phyloP scores from a whole-genome alignment of 1,139 yeast species.

The Schizosaccharomyces versatilis region DNA sequence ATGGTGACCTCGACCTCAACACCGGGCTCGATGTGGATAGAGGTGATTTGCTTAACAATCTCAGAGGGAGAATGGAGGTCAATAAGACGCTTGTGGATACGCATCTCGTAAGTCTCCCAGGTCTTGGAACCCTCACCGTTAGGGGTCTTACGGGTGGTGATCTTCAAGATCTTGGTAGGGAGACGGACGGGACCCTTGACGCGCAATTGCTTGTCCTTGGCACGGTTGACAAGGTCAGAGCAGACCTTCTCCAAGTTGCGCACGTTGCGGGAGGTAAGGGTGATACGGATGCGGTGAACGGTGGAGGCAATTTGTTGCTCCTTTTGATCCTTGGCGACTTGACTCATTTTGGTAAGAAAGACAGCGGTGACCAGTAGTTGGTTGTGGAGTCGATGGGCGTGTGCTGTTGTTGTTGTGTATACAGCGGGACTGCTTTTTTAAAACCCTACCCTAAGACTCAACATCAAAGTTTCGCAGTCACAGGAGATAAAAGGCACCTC shows the following conservation, averaged over 20 bases:
- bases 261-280: slow-evolving; percentile 96
- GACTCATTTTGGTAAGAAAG: slow-evolving; percentile 2
- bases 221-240: slow-evolving; percentile 27
- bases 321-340: slow-evolving; percentile 13
- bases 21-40: slow-evolving; percentile 47
- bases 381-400: background rate
- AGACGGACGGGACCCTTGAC: slow-evolving; percentile 96
- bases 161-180: slow-evolving; percentile 96
- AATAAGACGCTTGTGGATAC: slow-evolving; percentile 99
- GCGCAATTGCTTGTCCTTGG: slow-evolving; percentile 30
- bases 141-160: slow-evolving; percentile 99
- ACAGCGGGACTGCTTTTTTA: background rate
- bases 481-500: background rate
- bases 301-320: slow-evolving; percentile 27
- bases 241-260: slow-evolving; percentile 72
- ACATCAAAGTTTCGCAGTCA: background rate
- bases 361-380: slow-evolving; percentile 4
- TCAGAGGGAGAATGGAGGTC: slow-evolving; percentile 95
- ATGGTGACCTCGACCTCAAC: slow-evolving; percentile 19
- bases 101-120: slow-evolving; percentile 98
- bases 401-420: background rate
- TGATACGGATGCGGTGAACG: slow-evolving; percentile 95
- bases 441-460: background rate
- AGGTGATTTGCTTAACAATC: slow-evolving; percentile 87
- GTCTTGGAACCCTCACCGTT: slow-evolving; percentile 99